Base-by-base conservation (phyloP, 129 eudicot species). In the Flaveria bidentis region DNA sequence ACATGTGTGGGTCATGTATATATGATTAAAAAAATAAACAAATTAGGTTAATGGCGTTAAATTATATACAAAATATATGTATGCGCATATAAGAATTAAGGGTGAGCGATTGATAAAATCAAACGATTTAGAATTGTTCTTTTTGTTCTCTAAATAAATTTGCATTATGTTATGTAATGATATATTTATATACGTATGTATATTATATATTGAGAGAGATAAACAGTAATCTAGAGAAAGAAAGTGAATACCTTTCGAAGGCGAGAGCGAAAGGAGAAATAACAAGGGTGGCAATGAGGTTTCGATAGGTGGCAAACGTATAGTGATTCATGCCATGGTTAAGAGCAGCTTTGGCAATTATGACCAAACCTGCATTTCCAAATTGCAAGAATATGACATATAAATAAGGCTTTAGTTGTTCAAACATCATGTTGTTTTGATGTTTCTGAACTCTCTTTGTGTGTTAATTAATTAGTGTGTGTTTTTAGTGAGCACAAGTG, bases 311-410 rank as follows among this genome's bases (percentile, higher is more conserved):
- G 0, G 94, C 78, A 41, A 88, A 87, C 6, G 94, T 86, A 80
- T 82, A 90, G 70, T 90, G 88, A 82, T 88, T 93, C 88, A 86
- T 90, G 28, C 98, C 98, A 20, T 84, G 75, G 75, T 90, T 85
- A 41, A 90, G 87, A 56, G 97, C 98, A 65, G 85, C 78, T 77
- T 90, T 90, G 2, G 92, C 93, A 20, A 90, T 79, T 5, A 93
- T 85, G 4, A 73, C 82, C 58, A 85, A 79, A n/a, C 95, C 98
- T 1, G 98, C 97, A 79, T 71, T 67, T 17, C 91, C 96, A 76
- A 90, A 85, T 67, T 86, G 96, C 67, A 93, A 52, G 60, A 90
- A 83, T 4, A 87, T 73, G 1, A 90, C 88, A 8, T 71, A 87
- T 6, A 88, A 26, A 71, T 82, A 93, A 17, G 94, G 90, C 81